Conservation (phyloP, 73 alveolate species). For the Paramecium tetraurelia region DNA sequence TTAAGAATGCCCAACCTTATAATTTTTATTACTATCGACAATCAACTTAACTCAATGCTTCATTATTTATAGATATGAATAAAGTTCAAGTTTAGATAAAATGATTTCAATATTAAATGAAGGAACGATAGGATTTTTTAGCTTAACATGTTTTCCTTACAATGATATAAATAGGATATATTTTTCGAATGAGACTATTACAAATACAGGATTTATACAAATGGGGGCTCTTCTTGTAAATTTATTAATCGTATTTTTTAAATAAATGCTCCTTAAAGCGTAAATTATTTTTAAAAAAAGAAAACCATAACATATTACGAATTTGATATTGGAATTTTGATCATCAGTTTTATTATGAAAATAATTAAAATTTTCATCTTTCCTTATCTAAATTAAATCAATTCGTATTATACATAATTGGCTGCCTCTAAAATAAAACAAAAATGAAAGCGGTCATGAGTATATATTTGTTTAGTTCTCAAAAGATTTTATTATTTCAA, state of each 20-base stretch:
- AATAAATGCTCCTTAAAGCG: too few relatives aligned
- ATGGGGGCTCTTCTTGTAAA: not conserved
- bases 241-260: not conserved
- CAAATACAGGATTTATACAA: not conserved
- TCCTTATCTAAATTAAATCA: too few relatives aligned
- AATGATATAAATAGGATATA: not conserved
- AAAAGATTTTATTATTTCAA: too few relatives aligned
- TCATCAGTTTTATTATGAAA: too few relatives aligned
- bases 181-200: not conserved
- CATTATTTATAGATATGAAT: not conserved
- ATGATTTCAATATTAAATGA: not conserved
- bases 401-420: too few relatives aligned
- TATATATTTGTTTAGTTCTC: too few relatives aligned
- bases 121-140: not conserved
- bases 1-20: not conserved
- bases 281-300: too few relatives aligned
- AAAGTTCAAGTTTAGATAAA: not conserved
- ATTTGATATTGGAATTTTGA: not conserved
- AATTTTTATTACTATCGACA: too few relatives aligned
- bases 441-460: too few relatives aligned
- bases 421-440: too few relatives aligned
- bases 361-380: too few relatives aligned
- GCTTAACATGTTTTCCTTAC: not conserved
- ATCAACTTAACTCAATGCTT: not conserved
- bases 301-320: too few relatives aligned